Evolutionary conservation across 139 green algal genomes (phyloP).

Genomic region (Ulvella scutata): DNA sequence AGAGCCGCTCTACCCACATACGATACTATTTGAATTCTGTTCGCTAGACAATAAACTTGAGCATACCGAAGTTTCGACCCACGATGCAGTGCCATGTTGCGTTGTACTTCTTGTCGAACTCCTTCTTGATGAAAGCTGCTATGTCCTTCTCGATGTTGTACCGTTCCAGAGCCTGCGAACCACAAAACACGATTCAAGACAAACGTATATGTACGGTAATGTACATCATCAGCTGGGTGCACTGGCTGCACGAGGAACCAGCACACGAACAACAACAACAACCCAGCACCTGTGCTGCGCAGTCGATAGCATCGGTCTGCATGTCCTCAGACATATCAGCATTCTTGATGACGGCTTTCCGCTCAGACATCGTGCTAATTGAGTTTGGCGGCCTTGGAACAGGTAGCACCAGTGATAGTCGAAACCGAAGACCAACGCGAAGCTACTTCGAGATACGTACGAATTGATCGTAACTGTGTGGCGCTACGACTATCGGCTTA

Average conservation of each 20-base stretch:
- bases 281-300: constrained; percentile 51
- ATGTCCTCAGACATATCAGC: constrained; percentile 94
- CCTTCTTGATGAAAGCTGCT: constrained; percentile 96
- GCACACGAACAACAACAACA: background rate
- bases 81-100: constrained; percentile 99
- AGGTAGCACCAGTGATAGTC: too few species aligned
- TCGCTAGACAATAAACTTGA: constrained; percentile 7
- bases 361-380: background rate
- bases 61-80: constrained; percentile 83
- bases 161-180: constrained; percentile 80
- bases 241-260: too few species aligned
- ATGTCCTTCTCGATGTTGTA: constrained; percentile 99
- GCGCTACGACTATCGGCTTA: too few species aligned
- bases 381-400: too few species aligned
- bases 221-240: too few species aligned
- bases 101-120: constrained; percentile 96
- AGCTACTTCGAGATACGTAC: too few species aligned
- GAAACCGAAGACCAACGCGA: too few species aligned
- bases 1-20: background rate
- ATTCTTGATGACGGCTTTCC: constrained; percentile 81
- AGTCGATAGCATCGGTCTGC: constrained; percentile 82
- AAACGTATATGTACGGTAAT: too few species aligned
- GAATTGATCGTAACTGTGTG: too few species aligned
- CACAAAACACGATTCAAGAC: too few species aligned
- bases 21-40: background rate